Base-by-base conservation (phyloP, 345 rosid genomes). In the Garcia nutans region DNA sequence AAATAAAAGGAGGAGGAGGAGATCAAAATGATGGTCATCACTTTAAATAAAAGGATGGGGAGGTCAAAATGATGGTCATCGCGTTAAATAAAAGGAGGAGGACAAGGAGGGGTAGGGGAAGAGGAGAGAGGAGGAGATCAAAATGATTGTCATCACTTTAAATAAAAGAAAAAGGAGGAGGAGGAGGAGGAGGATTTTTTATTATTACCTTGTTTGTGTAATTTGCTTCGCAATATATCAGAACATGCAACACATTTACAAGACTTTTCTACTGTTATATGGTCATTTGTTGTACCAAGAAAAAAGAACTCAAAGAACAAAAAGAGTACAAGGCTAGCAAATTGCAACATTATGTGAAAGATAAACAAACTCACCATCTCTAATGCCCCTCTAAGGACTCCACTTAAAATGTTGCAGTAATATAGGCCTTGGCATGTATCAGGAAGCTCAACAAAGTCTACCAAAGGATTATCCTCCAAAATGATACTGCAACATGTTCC, bases 391-490 rank as follows among this genome's bases (percentile, higher is more conserved):
- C 94, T 85, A 65, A 95, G 83, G 81, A 93, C 97, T 73, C 98
- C 97, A 76, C 94, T 89, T 75, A 93, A 86, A 82, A 93, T 82
- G 78, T 91, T 93, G 91, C 97, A 93, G 77, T 93, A 93, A 81
- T 86, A 82, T 76, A 95, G 92, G 67, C 97, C 99, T 88, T 90
- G 97, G 68, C 97, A 92, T 61, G 88, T 88, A 83, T 94, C 97
- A 10, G 99, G 99, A 76, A 93, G 97, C 81, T 93, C 99, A 63
- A 93, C 99, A 57, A 91, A 93, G 76, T 95, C 97, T 66, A 91
- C 97, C 24, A 95, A 81, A 62, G 97, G 99, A 81, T 93, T 95
- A 78, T 95, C 99, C 65, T 91, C 97, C 84, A 95, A 86, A 78
- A 91, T 68, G 64, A 93, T 82, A 79, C 87, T 90, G 87, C 97